Conservation (phyloP, 2,329 filamentous ascomycete species). For the Byssoonygena ceratinophila region DNA sequence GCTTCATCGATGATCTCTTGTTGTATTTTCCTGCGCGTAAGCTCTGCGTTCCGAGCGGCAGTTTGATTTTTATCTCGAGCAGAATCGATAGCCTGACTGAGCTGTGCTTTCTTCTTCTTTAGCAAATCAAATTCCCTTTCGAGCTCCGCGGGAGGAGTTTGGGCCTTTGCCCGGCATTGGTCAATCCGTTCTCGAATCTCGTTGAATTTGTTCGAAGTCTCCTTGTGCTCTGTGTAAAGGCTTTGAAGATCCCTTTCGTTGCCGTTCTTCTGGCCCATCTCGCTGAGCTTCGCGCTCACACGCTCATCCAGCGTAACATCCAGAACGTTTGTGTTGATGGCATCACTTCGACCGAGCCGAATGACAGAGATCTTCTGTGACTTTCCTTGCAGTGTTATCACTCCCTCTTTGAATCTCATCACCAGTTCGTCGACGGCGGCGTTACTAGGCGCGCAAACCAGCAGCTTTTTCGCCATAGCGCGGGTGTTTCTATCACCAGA, state of each 20-base stretch:
- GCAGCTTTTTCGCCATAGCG: conserved; percentile 61
- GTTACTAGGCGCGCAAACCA: conserved; percentile 97
- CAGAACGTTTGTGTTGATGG: conserved; percentile 76
- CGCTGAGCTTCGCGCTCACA: conserved; percentile 60
- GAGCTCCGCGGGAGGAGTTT: conserved; percentile 41
- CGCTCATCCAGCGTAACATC: conserved; percentile 92
- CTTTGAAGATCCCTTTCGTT: conserved; percentile 46
- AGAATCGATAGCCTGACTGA: conserved; percentile 76
- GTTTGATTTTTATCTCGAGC: conserved; percentile 78
- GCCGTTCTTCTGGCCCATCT: conserved; percentile 36
- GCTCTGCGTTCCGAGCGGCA: conserved; percentile 70
- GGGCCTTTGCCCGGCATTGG: conserved; percentile 47
- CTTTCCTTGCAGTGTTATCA: conserved; percentile 65
- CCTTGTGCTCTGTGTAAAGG: conserved; percentile 60
- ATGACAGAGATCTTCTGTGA: conserved; percentile 72
- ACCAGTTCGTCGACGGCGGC: conserved; percentile 95
- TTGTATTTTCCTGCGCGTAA: conserved; percentile 72
- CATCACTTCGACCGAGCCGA: conserved; percentile 80
- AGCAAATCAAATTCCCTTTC: conserved; percentile 68
- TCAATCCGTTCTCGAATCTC: conserved; percentile 63
- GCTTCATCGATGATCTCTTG: conserved; percentile 84
- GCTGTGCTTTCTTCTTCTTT: conserved; percentile 62
- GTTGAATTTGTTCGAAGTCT: conserved; percentile 54
- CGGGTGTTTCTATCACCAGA: conserved; percentile 29
- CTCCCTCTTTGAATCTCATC: conserved; percentile 75